phyloP scores from a whole-genome alignment of 768 basidiomycete genomes.

The Leccinum variicolor region DNA sequence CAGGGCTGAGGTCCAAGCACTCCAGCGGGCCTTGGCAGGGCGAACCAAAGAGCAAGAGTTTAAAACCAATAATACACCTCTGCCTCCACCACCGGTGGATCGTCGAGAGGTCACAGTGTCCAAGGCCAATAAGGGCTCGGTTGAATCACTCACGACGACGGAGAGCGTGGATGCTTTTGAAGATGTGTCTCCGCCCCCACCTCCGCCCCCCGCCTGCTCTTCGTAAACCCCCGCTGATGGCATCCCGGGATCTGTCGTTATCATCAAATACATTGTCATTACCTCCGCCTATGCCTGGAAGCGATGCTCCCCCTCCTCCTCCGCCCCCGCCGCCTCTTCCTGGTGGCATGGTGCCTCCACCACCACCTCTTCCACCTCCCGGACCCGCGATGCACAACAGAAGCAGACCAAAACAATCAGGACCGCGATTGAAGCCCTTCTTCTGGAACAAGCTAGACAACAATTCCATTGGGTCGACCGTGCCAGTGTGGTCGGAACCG shows the following conservation, averaged over 20 bases:
- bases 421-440: slow-evolving; percentile 76
- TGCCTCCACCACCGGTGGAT: slow-evolving; percentile 49
- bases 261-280: too few relatives aligned
- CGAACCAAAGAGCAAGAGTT: slow-evolving; percentile 67
- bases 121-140: slow-evolving; percentile 6
- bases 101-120: slow-evolving; percentile 5
- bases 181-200: slow-evolving; percentile 20
- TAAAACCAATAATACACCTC: slow-evolving; percentile 63
- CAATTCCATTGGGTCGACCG: slow-evolving; percentile 42
- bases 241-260: too few relatives aligned
- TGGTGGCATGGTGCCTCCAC: slow-evolving; percentile 8
- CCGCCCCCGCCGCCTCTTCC: neutral
- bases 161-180: slow-evolving; percentile 11
- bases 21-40: slow-evolving; percentile 49
- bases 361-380: slow-evolving; percentile 32
- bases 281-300: slow-evolving; percentile 5
- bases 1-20: slow-evolving; percentile 43
- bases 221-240: neutral
- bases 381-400: slow-evolving; percentile 31
- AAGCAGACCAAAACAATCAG: slow-evolving; percentile 32
- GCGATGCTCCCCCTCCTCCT: neutral
- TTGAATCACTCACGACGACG: slow-evolving; percentile 3
- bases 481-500: slow-evolving; percentile 61
- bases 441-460: slow-evolving; percentile 84
- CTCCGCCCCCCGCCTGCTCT: slow-evolving; percentile 11